Percentiles rank a stretch among this genome's conserved stretches.
Conservation (phyloP, 2,329 filamentous ascomycete genomes). For the Hymenoscyphus linearis region DNA sequence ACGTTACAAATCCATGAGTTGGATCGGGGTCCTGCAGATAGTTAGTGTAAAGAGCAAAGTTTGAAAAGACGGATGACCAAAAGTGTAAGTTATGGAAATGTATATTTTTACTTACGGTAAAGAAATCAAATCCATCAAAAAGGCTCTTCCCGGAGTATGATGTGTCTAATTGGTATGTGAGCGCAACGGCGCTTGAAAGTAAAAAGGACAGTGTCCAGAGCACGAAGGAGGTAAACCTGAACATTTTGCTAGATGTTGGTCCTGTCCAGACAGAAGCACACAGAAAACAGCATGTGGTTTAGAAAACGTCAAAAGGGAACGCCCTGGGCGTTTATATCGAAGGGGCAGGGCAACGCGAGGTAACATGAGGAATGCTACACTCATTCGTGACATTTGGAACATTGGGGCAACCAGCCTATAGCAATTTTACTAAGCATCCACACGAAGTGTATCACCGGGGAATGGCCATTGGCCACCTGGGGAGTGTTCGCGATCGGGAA, state of each 20-base stretch:
- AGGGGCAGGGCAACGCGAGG: slow-evolving; percentile 1
- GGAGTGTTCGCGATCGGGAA: background rate
- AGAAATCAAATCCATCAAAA: slow-evolving; percentile 49
- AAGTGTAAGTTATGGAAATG: background rate
- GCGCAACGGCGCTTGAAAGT: background rate
- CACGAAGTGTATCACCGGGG: background rate
- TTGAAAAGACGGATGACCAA: no score
- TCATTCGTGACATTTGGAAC: background rate
- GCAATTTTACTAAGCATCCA: background rate
- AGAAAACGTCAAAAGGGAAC: background rate
- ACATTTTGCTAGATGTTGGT: background rate
- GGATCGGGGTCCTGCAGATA: slow-evolving; percentile 42
- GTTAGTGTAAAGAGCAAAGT: background rate
- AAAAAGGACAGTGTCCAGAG: slow-evolving; percentile 2
- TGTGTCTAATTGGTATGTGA: slow-evolving; percentile 16
- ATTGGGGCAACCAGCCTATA: background rate
- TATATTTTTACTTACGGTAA: slow-evolving; percentile 29
- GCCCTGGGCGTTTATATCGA: background rate
- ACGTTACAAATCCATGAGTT: slow-evolving; percentile 64
- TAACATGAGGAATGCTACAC: slow-evolving; percentile 5
- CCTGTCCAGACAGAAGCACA: background rate
- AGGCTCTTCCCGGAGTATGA: slow-evolving; percentile 27
- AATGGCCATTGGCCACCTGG: background rate
- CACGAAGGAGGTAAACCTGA: background rate
- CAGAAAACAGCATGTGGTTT: background rate